Evolutionary conservation across 1,139 yeast species (phyloP).

Genomic region (Meyerozyma carpophila): DNA sequence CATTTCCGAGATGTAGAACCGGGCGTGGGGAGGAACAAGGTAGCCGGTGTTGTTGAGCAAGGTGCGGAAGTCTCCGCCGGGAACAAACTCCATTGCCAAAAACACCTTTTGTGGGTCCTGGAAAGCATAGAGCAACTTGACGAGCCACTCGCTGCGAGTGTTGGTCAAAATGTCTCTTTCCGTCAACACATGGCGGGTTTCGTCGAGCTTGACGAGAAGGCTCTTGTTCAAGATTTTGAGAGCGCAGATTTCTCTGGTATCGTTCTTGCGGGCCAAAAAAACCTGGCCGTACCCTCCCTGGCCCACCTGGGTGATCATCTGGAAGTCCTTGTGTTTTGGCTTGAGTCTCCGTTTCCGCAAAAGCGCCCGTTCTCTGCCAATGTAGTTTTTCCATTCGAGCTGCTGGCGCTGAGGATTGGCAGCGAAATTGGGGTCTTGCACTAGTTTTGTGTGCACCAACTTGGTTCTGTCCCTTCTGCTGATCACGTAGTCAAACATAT

Average conservation of each 20-base stretch:
- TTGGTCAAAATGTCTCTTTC: slow-evolving; percentile 96
- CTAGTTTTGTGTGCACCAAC: slow-evolving; percentile 57
- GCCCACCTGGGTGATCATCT: slow-evolving; percentile 95
- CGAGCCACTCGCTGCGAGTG: slow-evolving; percentile 94
- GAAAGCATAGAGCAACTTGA: slow-evolving; percentile 87
- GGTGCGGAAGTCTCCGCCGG: slow-evolving; percentile 98
- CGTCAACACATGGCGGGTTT: slow-evolving; percentile 90
- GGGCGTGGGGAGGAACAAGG: slow-evolving; percentile 88
- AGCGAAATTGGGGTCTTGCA: slow-evolving; percentile 35
- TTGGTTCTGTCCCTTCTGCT: slow-evolving; percentile 74
- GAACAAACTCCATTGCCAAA: slow-evolving; percentile 97
- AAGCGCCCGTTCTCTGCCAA: slow-evolving; percentile 78
- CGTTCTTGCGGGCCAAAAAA: slow-evolving; percentile 87
- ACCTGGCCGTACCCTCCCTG: slow-evolving; percentile 99
- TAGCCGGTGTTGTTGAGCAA: slow-evolving; percentile 89
- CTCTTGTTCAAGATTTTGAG: slow-evolving; percentile 87
- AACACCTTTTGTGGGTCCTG: slow-evolving; percentile 89
- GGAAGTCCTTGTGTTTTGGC: slow-evolving; percentile 92
- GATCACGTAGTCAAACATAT: slow-evolving; percentile 88
- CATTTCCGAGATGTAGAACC: slow-evolving; percentile 95
- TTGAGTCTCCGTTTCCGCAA: slow-evolving; percentile 84
- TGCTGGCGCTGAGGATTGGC: slow-evolving; percentile 44
- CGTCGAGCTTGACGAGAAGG: slow-evolving; percentile 81
- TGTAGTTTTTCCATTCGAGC: slow-evolving; percentile 74
- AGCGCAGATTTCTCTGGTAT: slow-evolving; percentile 94